These are phyloP conservation scores for Xylaria sp. DNA, from an alignment of 2,329 filamentous ascomycete genomes.

Conservation along the genomic window DNA sequence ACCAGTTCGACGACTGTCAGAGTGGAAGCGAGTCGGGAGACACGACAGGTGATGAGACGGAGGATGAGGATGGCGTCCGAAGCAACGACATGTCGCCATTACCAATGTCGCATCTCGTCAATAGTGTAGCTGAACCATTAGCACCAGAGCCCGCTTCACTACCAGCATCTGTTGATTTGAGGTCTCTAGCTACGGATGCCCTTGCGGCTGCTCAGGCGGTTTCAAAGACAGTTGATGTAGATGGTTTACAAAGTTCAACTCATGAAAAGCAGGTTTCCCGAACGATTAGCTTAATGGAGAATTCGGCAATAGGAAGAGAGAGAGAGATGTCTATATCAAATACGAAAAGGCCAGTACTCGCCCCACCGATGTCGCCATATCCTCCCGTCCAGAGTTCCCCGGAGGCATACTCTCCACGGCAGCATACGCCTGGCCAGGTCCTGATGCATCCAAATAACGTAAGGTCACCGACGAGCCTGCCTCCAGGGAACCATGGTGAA, in stretches of 20 bases:
- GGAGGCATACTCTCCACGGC: conserved; percentile 45
- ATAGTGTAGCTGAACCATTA: conserved; percentile 38
- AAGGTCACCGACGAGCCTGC: conserved; percentile 52
- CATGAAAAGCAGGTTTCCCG: conserved; percentile 38
- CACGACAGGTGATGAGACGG: conserved; percentile 43
- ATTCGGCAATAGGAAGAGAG: conserved; percentile 31
- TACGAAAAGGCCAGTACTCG: conserved; percentile 45
- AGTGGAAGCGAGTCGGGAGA: conserved; percentile 44
- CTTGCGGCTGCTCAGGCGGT: conserved; percentile 43
- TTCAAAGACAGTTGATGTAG: conserved; percentile 39
- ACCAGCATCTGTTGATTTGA: conserved; percentile 43
- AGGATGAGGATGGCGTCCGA: conserved; percentile 48
- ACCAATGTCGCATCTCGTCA: conserved; percentile 35
- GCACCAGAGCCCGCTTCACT: conserved; percentile 19
- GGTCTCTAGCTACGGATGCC: conserved; percentile 46
- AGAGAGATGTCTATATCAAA: conserved; percentile 40
- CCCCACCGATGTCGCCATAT: conserved; percentile 48
- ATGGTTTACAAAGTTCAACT: conserved; percentile 35
- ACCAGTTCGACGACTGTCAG: conserved; percentile 57
- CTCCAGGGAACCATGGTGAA: conserved; percentile 47
- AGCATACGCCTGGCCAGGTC: conserved; percentile 43
- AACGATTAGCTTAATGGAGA: conserved; percentile 37
- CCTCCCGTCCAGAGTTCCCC: conserved; percentile 42
- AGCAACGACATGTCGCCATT: conserved; percentile 50
- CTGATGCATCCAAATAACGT: conserved; percentile 49